These are phyloP conservation scores for Urostyla sp. DNA, from an alignment of 73 alveolate genomes.

Conservation along the genomic window DNA sequence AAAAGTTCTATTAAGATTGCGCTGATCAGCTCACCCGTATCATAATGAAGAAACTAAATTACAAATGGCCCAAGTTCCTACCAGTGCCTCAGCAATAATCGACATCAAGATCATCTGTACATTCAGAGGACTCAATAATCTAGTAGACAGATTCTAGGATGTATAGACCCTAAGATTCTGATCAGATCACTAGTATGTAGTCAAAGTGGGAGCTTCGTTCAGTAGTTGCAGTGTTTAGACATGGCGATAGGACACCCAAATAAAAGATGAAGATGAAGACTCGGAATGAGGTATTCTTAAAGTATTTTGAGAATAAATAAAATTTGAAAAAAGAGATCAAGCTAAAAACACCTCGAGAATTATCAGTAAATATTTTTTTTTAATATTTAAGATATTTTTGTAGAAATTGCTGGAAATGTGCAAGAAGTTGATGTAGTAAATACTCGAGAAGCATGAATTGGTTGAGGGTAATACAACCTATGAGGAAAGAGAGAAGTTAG, in stretches of 20 bases:
- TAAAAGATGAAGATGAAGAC: constrained; percentile 95
- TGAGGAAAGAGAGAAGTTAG: constrained; percentile 81
- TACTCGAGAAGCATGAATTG: constrained; percentile 61
- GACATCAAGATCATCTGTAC: background rate
- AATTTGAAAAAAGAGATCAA: constrained; percentile 77
- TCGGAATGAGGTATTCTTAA: constrained; percentile 71
- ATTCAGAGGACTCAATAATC: background rate
- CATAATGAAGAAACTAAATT: constrained; percentile 21
- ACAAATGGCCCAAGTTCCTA: no score
- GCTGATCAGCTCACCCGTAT: constrained; percentile 55
- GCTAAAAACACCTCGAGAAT: constrained; percentile 76
- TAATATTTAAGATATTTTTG: background rate
- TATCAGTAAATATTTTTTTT: constrained; percentile 40
- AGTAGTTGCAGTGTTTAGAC: constrained; percentile 96
- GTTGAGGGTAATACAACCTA: constrained; percentile 78
- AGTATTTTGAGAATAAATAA: constrained; percentile 79
- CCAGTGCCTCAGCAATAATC: no score
- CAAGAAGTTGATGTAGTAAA: constrained; percentile 16
- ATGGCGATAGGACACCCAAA: constrained; percentile 97
- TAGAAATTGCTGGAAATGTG: constrained; percentile 73
- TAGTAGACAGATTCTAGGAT: constrained; percentile 25
- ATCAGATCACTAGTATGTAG: constrained; percentile 51
- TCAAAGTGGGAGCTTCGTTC: constrained; percentile 92
- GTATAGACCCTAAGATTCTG: constrained; percentile 43
- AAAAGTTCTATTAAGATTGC: constrained; percentile 62